Evolutionary conservation across 805 yeast genomes (phyloP), one percentile per base, ranked within the genome.

Genomic region (Debaryomyces tyrocola): DNA sequence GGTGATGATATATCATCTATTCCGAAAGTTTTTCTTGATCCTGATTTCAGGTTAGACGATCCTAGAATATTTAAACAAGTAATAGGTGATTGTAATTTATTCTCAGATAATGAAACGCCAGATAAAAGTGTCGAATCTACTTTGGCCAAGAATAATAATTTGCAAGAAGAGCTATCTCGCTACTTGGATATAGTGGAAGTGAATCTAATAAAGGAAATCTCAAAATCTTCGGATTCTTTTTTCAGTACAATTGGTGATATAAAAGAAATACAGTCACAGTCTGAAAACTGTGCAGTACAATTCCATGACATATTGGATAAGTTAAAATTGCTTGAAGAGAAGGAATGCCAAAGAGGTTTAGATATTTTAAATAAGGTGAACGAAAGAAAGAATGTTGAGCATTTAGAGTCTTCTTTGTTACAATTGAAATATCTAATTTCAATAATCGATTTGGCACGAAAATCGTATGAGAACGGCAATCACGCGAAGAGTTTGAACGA

Each of bases 141-240:
- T 17, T 59, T 80, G 11, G 73, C 78, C 6, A 75, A 81, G 53
- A 79, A 80, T 56, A 73, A 82, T 8, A 68, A 74, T 18, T 63
- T 91, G 14, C 96, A 86, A 57, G 96, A 90, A 37, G 83, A 82
- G 58, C 69, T 92, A 29, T 87, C 94, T 3, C 83, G 83, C 66
- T 90, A 90, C 58, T 72, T 94, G 45, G 98, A 94, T 60, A 75
- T 83, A 0, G 90, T 92, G 0, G 99, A 92, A 65, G 74, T 87
- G 33, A 84, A 86, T 50, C 68, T 92, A 36, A 86, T 91, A 15
- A 75, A 80, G 34, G 96, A 90, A 63, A 90, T 94, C 28, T 85
- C 96, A 3, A 79, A 80, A 52, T 86, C 96, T 0, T 88, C 97
- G 0, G 82, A 83, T 44, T 83, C 91, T 6, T 92, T 94, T 59